Evolutionary conservation across 306 rosid genomes (phyloP), one percentile per base, ranked within the genome.

Genomic region (Acmispon strigosus): DNA sequence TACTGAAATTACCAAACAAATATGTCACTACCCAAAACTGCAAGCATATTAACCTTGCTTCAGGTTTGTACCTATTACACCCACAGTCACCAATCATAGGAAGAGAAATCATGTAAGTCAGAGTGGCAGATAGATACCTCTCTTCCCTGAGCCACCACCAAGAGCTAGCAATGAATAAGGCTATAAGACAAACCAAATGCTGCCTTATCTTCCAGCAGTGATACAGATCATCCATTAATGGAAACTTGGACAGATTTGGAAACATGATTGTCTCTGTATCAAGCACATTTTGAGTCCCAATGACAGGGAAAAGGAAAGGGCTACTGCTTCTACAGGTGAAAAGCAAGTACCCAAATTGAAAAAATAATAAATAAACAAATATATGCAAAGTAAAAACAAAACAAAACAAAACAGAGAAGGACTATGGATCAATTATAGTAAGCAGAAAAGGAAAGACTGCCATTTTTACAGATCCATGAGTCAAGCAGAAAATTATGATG

Each of bases 1-100:
- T 10, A 43, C 8, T 48, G 66, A 56, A 78, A 17, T 32, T 52
- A 32, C 15, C 18, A 13, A 66, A 70, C 2, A 59, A 59, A 18
- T 12, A 36, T 48, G n/a, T 18, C 47, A 34, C 7, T 56, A 18
- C 56, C 79, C 15, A 73, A 70, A 15, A 58, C 44, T 67, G 70
- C 67, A 72, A 76, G 72, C 20, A 81, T 81, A 59, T 66, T 11
- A 65, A 37, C 4, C n/a, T 65, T 32, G 5, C 37, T 47, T 72
- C 52, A 45, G 48, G 69, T 11, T 55, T 51, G 73, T 67, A 67
- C 34, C 59, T 68, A 51, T 48, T 45, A 68, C 10, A 19, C n/a
- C 37, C 77, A 67, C 69, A 77, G 70, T 48, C 19, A 76, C 76
- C 75, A 66, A 76, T 81, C 53, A 76, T 72, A 66, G 85, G 75